These are phyloP conservation scores for Aspergillus cristatus DNA, from an alignment of 495 filamentous ascomycete species.

Conservation along the genomic window DNA sequence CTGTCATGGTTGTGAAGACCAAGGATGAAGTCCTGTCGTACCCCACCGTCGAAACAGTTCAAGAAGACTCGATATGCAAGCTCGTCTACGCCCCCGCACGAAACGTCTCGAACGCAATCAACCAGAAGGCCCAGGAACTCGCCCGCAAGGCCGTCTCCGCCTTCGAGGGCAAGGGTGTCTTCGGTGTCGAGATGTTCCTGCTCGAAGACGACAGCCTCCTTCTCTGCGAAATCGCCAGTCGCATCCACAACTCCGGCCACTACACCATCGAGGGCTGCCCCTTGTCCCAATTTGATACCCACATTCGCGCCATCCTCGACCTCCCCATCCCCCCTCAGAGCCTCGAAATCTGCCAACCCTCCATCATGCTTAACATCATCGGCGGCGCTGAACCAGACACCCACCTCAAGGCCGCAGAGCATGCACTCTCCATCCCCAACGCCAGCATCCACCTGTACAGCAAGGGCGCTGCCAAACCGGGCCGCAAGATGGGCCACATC, in stretches of 20 bases:
- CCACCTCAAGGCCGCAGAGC: conserved; percentile 56
- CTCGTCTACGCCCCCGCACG: conserved; percentile 82
- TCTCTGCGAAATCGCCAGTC: conserved; percentile 90
- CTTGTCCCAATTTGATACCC: conserved; percentile 85
- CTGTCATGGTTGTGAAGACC: conserved; percentile 92
- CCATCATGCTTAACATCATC: conserved; percentile 96
- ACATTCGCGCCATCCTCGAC: conserved; percentile 78
- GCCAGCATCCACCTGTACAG: conserved; percentile 82
- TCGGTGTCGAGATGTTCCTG: conserved; percentile 95
- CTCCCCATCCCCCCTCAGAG: conserved; percentile 57
- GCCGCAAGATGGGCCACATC: conserved; percentile 92
- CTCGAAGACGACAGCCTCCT: conserved; percentile 65
- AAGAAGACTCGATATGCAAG: conserved; percentile 94
- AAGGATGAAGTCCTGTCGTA: conserved; percentile 71
- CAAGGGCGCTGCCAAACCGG: conserved; percentile 73
- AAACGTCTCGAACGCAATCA: conserved; percentile 50
- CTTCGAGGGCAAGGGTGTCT: conserved; percentile 84
- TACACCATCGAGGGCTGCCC: conserved; percentile 93
- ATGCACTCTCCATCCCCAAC: conserved; percentile 52
- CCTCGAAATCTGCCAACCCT: conserved; percentile 50
- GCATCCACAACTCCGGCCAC: conserved; percentile 94
- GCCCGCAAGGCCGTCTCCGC: conserved; percentile 69
- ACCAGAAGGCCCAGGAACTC: conserved; percentile 60
- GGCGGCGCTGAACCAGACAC: conserved; percentile 62
- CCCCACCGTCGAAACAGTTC: conserved; percentile 87